phyloP scores from a whole-genome alignment of 2,329 filamentous ascomycete genomes.

The Clonostachys sp. region DNA sequence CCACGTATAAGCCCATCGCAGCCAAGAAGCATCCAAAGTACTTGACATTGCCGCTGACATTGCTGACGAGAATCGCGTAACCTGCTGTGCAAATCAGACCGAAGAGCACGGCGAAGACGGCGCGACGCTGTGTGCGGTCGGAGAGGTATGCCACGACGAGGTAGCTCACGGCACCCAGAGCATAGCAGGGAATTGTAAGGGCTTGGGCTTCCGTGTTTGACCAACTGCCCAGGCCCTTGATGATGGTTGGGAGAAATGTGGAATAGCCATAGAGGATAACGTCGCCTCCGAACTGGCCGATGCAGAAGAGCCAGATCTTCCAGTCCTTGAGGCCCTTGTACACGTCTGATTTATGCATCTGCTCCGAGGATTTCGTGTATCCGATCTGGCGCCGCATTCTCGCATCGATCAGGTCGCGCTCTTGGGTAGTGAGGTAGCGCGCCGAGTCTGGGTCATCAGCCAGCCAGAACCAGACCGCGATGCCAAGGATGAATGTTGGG shows the following conservation, averaged over 20 bases:
- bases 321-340: constrained; percentile 53
- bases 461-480: constrained; percentile 17
- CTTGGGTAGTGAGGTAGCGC: constrained; percentile 48
- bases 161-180: constrained; percentile 56
- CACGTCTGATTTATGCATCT: constrained; percentile 47
- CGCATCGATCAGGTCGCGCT: constrained; percentile 30
- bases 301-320: constrained; percentile 59
- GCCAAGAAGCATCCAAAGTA: constrained; percentile 61
- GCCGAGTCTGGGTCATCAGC: constrained; percentile 37
- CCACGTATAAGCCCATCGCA: constrained; percentile 54
- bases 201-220: constrained; percentile 44
- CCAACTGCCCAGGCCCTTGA: constrained; percentile 49
- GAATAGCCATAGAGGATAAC: constrained; percentile 60
- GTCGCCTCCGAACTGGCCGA: constrained; percentile 56
- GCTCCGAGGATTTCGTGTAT: constrained; percentile 15
- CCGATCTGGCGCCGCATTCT: constrained; percentile 19
- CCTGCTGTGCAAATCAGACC: constrained; percentile 46
- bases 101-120: constrained; percentile 46
- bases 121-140: constrained; percentile 52
- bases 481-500: constrained; percentile 23
- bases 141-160: constrained; percentile 51
- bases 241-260: constrained; percentile 65
- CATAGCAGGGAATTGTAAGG: constrained; percentile 65
- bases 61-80: constrained; percentile 54
- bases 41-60: constrained; percentile 45